Evolutionary conservation across 2,329 filamentous ascomycete genomes (phyloP).

Genomic region (Alternaria ethzedia): DNA sequence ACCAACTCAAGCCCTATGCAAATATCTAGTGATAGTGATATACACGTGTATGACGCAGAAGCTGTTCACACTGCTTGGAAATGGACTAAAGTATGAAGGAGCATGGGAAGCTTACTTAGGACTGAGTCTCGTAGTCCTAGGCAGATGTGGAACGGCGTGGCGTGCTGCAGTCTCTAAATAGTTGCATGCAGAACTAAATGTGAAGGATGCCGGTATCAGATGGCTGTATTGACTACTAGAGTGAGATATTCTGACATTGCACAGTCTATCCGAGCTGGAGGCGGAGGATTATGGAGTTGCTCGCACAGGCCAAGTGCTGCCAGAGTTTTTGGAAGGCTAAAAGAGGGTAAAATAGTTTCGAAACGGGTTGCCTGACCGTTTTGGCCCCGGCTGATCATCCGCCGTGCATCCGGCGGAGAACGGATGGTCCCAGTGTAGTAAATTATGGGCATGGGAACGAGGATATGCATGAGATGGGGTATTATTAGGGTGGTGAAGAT

Average conservation of each 20-base stretch:
- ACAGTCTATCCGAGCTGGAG: not conserved
- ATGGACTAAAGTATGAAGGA: not conserved
- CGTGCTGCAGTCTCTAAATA: not conserved
- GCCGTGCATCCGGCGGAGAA: conserved; percentile 20
- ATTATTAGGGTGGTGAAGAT: conserved; percentile 13
- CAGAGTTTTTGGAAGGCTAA: conserved; percentile 15
- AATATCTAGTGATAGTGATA: not conserved
- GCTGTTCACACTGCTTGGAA: not conserved
- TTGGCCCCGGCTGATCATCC: conserved; percentile 13
- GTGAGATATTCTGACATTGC: not conserved
- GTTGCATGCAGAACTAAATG: not conserved
- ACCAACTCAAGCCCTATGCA: not conserved
- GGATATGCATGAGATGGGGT: conserved; percentile 5
- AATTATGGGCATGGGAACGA: conserved; percentile 11
- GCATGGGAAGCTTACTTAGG: not conserved
- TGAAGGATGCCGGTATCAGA: not conserved
- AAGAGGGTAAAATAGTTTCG: conserved; percentile 37
- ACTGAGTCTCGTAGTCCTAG: not conserved
- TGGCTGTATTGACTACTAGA: not conserved
- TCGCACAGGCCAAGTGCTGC: conserved; percentile 2
- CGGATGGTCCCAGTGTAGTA: conserved; percentile 27
- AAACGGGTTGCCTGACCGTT: conserved; percentile 23
- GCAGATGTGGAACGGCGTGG: not conserved
- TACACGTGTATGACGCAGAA: not conserved
- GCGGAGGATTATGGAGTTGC: not conserved